These are phyloP conservation scores for Kluyveromyces lactis DNA, from an alignment of 805 yeast species.

Conservation along the genomic window DNA sequence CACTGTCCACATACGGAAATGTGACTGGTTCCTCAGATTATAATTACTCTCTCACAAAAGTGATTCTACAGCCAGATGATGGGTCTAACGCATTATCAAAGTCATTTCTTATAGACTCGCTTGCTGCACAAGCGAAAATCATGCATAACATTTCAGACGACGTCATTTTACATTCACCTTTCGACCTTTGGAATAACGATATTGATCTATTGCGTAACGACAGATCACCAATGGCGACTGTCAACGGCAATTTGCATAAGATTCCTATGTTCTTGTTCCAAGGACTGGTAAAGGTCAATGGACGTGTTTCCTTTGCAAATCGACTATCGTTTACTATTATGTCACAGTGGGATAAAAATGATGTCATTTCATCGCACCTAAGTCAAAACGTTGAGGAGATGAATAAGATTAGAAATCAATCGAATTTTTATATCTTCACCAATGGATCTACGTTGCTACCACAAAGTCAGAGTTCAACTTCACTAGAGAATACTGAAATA, in stretches of 20 bases:
- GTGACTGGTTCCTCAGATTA: slow-evolving; percentile 14
- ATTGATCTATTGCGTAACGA: slow-evolving; percentile 24
- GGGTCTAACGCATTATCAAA: slow-evolving; percentile 28
- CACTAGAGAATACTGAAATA: slow-evolving; percentile 5
- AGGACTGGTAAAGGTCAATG: slow-evolving; percentile 36
- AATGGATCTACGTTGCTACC: slow-evolving; percentile 1
- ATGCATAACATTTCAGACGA: slow-evolving; percentile 16
- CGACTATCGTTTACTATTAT: slow-evolving; percentile 32
- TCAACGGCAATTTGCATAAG: slow-evolving; percentile 26
- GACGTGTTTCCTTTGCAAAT: slow-evolving; percentile 35
- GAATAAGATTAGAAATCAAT: slow-evolving; percentile 11
- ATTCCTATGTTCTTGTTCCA: slow-evolving; percentile 26
- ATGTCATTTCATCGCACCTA: slow-evolving; percentile 17
- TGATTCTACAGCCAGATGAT: slow-evolving; percentile 14
- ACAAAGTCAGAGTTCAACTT: too few relatives aligned
- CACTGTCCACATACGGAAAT: slow-evolving; percentile 5
- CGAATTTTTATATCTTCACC: slow-evolving; percentile 13
- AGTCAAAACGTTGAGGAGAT: slow-evolving; percentile 25
- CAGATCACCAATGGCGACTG: slow-evolving; percentile 31
- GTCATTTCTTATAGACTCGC: slow-evolving; percentile 28
- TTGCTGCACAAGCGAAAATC: slow-evolving; percentile 29
- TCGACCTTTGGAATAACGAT: slow-evolving; percentile 37
- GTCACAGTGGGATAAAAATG: slow-evolving; percentile 12
- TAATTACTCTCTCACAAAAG: slow-evolving; percentile 21
- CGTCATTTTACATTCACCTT: slow-evolving; percentile 32